Percentiles rank a stretch among this genome's conserved stretches.
Conservation (phyloP, 176 grass and related monocot genomes). For the Raddia guianensis region DNA sequence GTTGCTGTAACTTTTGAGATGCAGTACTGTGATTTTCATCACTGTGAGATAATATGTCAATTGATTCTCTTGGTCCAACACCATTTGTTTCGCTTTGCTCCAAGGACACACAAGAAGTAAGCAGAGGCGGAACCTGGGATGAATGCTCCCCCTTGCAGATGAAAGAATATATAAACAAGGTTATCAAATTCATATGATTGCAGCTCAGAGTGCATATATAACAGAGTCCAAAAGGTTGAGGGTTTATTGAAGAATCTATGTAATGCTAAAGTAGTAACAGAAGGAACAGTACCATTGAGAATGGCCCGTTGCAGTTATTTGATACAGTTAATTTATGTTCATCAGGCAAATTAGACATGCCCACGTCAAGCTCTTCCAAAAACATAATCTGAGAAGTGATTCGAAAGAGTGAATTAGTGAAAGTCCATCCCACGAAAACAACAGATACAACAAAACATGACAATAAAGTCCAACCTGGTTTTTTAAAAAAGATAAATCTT, state of each 20-base stretch:
- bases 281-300: constrained; percentile 34
- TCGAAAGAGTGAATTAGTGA: constrained; percentile 29
- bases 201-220: background rate
- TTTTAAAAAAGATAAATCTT: constrained; percentile 61
- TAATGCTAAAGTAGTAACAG: background rate
- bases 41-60: constrained; percentile 40
- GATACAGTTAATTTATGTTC: constrained; percentile 38
- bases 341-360: constrained; percentile 36
- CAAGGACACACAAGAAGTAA: constrained; percentile 39
- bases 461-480: constrained; percentile 55
- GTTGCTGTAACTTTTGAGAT: constrained; percentile 41
- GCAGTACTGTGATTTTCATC: constrained; percentile 14
- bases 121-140: constrained; percentile 27
- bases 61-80: constrained; percentile 40
- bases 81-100: constrained; percentile 43
- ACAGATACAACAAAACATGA: constrained; percentile 22
- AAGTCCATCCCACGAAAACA: constrained; percentile 9
- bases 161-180: constrained; percentile 32
- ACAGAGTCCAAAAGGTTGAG: background rate
- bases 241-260: constrained; percentile 7
- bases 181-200: constrained; percentile 18
- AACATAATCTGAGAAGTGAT: constrained; percentile 55
- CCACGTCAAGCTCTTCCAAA: constrained; percentile 56
- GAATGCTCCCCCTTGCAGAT: constrained; percentile 50
- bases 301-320: constrained; percentile 24